phyloP scores from a whole-genome alignment of 805 yeast genomes.

The Teunomyces gatunensis region DNA sequence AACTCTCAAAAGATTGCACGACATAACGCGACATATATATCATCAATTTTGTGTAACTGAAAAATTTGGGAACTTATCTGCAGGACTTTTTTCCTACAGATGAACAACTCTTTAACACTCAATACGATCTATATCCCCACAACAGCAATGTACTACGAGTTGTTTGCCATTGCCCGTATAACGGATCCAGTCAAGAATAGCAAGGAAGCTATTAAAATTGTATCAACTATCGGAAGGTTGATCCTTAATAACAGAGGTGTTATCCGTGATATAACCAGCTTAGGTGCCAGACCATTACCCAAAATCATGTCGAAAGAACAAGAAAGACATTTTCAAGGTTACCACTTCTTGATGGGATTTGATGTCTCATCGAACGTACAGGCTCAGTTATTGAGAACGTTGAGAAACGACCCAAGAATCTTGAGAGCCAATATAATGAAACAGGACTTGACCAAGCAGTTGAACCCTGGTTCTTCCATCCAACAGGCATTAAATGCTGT shows the following conservation, averaged over 20 bases:
- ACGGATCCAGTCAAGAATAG: slow-evolving; percentile 48
- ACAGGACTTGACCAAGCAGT: slow-evolving; percentile 49
- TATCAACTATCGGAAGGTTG: slow-evolving; percentile 74
- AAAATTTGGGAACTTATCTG: background rate
- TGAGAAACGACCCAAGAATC: slow-evolving; percentile 87
- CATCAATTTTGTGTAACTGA: background rate
- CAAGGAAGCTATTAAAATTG: slow-evolving; percentile 42
- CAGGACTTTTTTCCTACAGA: background rate
- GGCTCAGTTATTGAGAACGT: slow-evolving; percentile 73
- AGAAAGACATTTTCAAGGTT: slow-evolving; percentile 87
- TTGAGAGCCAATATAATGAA: slow-evolving; percentile 73
- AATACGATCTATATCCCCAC: background rate
- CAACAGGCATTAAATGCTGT: slow-evolving; percentile 14
- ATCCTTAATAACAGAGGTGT: slow-evolving; percentile 90
- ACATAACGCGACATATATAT: background rate
- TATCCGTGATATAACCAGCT: slow-evolving; percentile 74
- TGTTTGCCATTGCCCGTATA: slow-evolving; percentile 85
- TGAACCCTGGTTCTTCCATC: slow-evolving; percentile 55
- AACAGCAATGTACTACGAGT: slow-evolving; percentile 76
- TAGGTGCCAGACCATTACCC: slow-evolving; percentile 79
- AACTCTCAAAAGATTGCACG: background rate
- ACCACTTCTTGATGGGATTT: slow-evolving; percentile 80
- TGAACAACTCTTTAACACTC: background rate
- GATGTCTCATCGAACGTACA: slow-evolving; percentile 87
- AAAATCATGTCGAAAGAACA: slow-evolving; percentile 80